A percentile compares a stretch with the other conserved stretches of the same genome.
Evolutionary conservation across 2,329 filamentous ascomycete species (phyloP).

Genomic region (Sporothrix schenckii): DNA sequence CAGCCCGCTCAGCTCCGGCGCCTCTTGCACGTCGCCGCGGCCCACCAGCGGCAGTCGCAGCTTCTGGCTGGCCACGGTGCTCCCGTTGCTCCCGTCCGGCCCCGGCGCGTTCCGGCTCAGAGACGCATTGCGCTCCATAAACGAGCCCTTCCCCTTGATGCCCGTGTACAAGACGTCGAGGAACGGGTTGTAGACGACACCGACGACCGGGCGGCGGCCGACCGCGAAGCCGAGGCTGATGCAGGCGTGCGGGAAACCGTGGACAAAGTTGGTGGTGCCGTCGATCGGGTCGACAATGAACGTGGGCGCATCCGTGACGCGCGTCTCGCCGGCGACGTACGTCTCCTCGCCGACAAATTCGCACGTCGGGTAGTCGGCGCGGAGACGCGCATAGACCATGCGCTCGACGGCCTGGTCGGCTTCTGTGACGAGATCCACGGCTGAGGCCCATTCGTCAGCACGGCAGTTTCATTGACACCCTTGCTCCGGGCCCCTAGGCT

Average conservation of each 20-base stretch:
- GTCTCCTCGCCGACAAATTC: constrained; percentile 78
- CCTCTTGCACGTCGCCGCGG: constrained; percentile 46
- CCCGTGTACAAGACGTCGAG: constrained; percentile 69
- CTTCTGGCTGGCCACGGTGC: constrained; percentile 1
- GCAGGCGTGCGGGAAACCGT: constrained; percentile 73
- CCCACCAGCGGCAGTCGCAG: constrained; percentile 47
- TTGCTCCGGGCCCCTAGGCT: no score
- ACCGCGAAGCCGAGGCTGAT: constrained; percentile 75
- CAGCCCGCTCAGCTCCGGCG: constrained; percentile 63
- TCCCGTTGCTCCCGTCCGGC: not conserved
- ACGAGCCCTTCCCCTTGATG: constrained; percentile 69
- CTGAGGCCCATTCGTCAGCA: constrained; percentile 43
- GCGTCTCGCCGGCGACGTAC: constrained; percentile 65
- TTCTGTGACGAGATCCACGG: constrained; percentile 70
- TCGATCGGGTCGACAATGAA: constrained; percentile 84
- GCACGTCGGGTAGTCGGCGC: constrained; percentile 57
- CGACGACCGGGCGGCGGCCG: constrained; percentile 63
- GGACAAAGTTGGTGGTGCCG: constrained; percentile 80
- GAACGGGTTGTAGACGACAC: constrained; percentile 81
- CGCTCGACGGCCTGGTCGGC: constrained; percentile 67
- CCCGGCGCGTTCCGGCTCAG: constrained; percentile 41
- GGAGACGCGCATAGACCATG: constrained; percentile 60
- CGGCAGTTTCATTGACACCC: not conserved
- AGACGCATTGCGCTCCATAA: constrained; percentile 51
- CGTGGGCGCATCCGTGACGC: constrained; percentile 67